Evolutionary conservation across 83 land plant genomes (phyloP).

Genomic region (Picea engelmannii): DNA sequence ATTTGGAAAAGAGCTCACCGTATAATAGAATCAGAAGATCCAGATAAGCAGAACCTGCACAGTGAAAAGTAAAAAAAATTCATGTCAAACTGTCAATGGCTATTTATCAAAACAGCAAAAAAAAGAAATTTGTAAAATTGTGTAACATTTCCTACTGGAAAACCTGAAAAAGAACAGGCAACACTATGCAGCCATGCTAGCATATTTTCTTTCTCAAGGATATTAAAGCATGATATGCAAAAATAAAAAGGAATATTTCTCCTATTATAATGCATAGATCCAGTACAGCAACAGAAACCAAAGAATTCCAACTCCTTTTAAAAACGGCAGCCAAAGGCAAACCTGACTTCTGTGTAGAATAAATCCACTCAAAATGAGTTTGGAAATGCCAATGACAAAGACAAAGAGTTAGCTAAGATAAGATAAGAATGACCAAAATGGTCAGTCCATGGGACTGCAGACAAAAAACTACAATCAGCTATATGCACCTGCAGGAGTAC

Average conservation of each 20-base stretch:
- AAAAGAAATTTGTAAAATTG: background rate
- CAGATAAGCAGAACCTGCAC: slow-evolving; percentile 88
- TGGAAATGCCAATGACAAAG: too few relatives aligned
- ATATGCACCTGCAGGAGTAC: too few relatives aligned
- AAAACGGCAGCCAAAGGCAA: too few relatives aligned
- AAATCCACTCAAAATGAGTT: too few relatives aligned
- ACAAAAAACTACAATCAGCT: slow-evolving; percentile 5
- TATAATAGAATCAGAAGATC: slow-evolving; percentile 99
- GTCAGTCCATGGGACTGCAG: too few relatives aligned
- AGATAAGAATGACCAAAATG: too few relatives aligned
- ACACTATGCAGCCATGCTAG: background rate
- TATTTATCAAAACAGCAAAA: background rate
- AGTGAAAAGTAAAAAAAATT: slow-evolving; percentile 1
- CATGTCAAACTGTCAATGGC: background rate
- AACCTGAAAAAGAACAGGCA: background rate
- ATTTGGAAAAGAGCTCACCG: slow-evolving; percentile 45
- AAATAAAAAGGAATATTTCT: background rate
- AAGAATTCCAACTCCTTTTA: background rate
- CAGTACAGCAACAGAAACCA: background rate
- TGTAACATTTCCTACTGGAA: background rate
- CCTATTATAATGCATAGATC: background rate
- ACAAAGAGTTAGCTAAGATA: too few relatives aligned
- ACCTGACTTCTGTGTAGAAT: too few relatives aligned
- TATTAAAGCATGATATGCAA: background rate
- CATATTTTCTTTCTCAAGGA: background rate